These are phyloP conservation scores for Yarrowia yakushimensis DNA, from an alignment of 805 yeast species.

Conservation along the genomic window DNA sequence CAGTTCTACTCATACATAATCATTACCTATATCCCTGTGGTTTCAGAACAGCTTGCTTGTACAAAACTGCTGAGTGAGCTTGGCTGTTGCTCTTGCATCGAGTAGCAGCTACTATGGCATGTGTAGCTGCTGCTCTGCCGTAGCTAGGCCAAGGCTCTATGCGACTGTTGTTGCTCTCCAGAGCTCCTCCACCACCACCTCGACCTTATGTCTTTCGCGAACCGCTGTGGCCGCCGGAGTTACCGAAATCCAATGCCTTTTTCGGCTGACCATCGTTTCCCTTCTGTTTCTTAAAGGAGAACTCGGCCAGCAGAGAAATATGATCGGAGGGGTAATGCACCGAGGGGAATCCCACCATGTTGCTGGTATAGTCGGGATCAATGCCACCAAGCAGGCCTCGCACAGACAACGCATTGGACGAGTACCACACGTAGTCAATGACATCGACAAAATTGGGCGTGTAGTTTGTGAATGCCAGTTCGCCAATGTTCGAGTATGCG, in stretches of 20 bases:
- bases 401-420: conserved; percentile 75
- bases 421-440: conserved; percentile 94
- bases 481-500: conserved; percentile 79
- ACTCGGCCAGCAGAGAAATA: conserved; percentile 76
- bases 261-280: conserved; percentile 24
- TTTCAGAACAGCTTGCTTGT: neutral
- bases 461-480: conserved; percentile 89
- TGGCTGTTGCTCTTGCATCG: neutral
- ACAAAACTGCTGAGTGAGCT: conserved; percentile 11
- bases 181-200: conserved; percentile 2
- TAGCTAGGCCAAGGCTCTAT: neutral
- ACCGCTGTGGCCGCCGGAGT: conserved; percentile 19
- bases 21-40: conserved; percentile 10
- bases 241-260: conserved; percentile 15
- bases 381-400: conserved; percentile 82
- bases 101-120: neutral
- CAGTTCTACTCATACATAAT: conserved; percentile 9
- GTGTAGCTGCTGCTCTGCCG: neutral
- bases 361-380: conserved; percentile 70
- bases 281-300: conserved; percentile 52
- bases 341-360: conserved; percentile 88
- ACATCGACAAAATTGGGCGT: conserved; percentile 91
- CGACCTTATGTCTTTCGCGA: conserved; percentile 20
- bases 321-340: conserved; percentile 94
- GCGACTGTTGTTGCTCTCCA: conserved; percentile 7